A percentile compares a stretch with the other conserved stretches of the same genome.
Evolutionary conservation across 345 rosid genomes (phyloP).

Genomic region (Turritis glabra): DNA sequence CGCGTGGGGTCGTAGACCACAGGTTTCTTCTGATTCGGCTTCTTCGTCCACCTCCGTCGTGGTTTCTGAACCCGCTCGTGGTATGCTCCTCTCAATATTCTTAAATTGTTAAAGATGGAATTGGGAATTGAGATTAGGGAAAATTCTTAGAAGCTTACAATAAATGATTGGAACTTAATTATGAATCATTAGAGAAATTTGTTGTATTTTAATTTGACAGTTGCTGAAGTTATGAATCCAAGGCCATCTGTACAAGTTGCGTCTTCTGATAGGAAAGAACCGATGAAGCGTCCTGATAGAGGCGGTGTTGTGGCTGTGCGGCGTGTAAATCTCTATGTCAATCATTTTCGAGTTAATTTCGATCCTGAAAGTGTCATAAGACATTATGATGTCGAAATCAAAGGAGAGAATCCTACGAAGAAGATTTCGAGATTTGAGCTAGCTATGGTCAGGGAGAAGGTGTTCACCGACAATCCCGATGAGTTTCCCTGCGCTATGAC

Average conservation of each 20-base stretch:
- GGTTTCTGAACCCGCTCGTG: slow-evolving; percentile 22
- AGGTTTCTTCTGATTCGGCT: slow-evolving; percentile 2
- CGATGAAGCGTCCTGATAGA: slow-evolving; percentile 62
- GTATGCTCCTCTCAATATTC: neutral
- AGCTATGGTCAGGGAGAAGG: slow-evolving; percentile 55
- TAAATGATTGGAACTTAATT: neutral
- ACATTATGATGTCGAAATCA: slow-evolving; percentile 73
- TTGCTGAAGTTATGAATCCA: slow-evolving; percentile 11
- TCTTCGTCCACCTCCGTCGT: slow-evolving; percentile 22
- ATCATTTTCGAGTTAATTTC: slow-evolving; percentile 64
- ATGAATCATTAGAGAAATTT: neutral
- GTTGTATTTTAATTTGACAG: slow-evolving; percentile 17
- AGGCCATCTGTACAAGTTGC: slow-evolving; percentile 25
- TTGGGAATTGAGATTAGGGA: neutral
- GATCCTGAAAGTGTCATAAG: slow-evolving; percentile 47
- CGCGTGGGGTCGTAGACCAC: slow-evolving; percentile 27
- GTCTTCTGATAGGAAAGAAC: slow-evolving; percentile 30
- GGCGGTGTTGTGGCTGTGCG: slow-evolving; percentile 58
- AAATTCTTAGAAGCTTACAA: neutral
- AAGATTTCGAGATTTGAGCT: slow-evolving; percentile 51
- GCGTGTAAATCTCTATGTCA: slow-evolving; percentile 50
- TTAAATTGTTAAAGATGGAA: neutral
- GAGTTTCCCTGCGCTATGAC: slow-evolving; percentile 62
- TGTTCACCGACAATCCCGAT: slow-evolving; percentile 46
- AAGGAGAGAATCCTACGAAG: slow-evolving; percentile 34